These are phyloP conservation scores for Tuber magnatum DNA, from an alignment of 495 filamentous ascomycete genomes.

Conservation along the genomic window DNA sequence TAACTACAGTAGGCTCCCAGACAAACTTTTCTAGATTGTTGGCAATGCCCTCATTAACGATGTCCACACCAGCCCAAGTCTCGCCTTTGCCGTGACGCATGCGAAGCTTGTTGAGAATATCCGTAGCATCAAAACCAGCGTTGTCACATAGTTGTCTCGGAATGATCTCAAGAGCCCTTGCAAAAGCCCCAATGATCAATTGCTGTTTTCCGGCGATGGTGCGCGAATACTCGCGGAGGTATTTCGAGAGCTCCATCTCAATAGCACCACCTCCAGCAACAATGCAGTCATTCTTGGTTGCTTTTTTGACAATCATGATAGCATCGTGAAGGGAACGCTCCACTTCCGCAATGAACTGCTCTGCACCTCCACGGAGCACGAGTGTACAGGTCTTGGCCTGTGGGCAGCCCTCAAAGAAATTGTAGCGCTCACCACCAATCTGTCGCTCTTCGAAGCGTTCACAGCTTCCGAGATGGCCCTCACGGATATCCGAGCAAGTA, in stretches of 20 bases:
- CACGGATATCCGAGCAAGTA: slow-evolving; percentile 90
- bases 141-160: slow-evolving; percentile 97
- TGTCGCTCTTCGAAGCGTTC: slow-evolving; percentile 88
- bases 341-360: slow-evolving; percentile 98
- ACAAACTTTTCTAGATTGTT: slow-evolving; percentile 93
- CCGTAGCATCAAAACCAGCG: slow-evolving; percentile 94
- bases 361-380: slow-evolving; percentile 87
- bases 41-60: slow-evolving; percentile 77
- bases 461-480: slow-evolving; percentile 85
- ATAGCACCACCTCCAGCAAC: slow-evolving; percentile 90
- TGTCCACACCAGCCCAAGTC: slow-evolving; percentile 93
- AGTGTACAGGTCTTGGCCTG: slow-evolving; percentile 94
- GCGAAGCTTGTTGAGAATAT: slow-evolving; percentile 87
- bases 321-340: slow-evolving; percentile 95
- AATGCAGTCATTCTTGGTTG: slow-evolving; percentile 85
- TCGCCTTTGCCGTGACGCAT: slow-evolving; percentile 90
- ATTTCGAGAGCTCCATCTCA: slow-evolving; percentile 94
- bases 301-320: slow-evolving; percentile 99
- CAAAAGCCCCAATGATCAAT: slow-evolving; percentile 92
- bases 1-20: slow-evolving; percentile 92
- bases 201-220: slow-evolving; percentile 93
- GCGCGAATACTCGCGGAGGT: slow-evolving; percentile 82
- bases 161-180: slow-evolving; percentile 94
- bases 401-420: slow-evolving; percentile 94
- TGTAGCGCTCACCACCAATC: slow-evolving; percentile 94